Evolutionary conservation across 345 rosid genomes (phyloP).

Genomic region (Dimocarpus longan): DNA sequence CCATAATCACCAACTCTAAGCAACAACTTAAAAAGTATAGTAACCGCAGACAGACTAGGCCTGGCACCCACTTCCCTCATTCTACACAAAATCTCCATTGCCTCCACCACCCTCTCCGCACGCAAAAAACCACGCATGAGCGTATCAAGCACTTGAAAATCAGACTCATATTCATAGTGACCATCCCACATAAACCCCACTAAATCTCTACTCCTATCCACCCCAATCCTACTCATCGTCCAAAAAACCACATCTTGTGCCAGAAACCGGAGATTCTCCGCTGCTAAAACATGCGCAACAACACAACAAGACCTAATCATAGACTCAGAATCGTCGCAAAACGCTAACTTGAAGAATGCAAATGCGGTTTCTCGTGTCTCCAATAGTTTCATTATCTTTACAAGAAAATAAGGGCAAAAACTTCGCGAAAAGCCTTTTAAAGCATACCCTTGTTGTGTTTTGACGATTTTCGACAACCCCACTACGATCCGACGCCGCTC

Average conservation of each 20-base stretch:
- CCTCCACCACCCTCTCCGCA: conserved; percentile 45
- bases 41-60: conserved; percentile 61
- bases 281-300: conserved; percentile 55
- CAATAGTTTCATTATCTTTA: conserved; percentile 47
- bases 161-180: conserved; percentile 53
- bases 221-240: conserved; percentile 57
- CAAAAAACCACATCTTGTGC: conserved; percentile 71
- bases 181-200: conserved; percentile 64
- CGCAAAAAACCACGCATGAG: conserved; percentile 64
- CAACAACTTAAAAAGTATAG: conserved; percentile 54
- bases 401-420: conserved; percentile 50
- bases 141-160: conserved; percentile 65
- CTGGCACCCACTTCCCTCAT: conserved; percentile 54
- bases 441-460: conserved; percentile 31
- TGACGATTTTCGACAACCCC: conserved; percentile 51
- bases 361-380: conserved; percentile 50
- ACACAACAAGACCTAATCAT: conserved; percentile 45
- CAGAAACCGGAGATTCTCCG: conserved; percentile 39
- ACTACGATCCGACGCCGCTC: conserved; percentile 59
- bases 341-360: conserved; percentile 62
- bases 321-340: conserved; percentile 45
- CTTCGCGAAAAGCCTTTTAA: conserved; percentile 38
- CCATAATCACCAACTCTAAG: conserved; percentile 62
- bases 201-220: conserved; percentile 42
- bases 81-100: conserved; percentile 44